Percentiles rank a stretch among this genome's conserved stretches.
Evolutionary conservation across 495 filamentous ascomycete genomes (phyloP).

Genomic region (Talaromyces ruber): DNA sequence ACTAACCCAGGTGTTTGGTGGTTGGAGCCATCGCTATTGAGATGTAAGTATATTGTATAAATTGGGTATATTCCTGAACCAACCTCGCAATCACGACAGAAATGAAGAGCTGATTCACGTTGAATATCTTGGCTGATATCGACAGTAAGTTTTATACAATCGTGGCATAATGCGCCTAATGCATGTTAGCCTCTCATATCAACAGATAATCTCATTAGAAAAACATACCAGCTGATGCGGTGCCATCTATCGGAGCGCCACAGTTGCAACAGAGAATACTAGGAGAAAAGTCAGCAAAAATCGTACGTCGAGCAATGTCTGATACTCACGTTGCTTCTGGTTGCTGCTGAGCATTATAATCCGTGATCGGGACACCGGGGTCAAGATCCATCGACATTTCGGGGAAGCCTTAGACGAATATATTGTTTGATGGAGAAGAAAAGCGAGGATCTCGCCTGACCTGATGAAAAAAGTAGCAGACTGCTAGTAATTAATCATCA

Average conservation of each 20-base stretch:
- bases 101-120: constrained; percentile 72
- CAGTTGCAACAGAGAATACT: constrained; percentile 95
- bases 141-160: constrained; percentile 87
- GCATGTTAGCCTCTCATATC: background rate
- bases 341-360: constrained; percentile 32
- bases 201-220: background rate
- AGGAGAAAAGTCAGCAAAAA: constrained; percentile 11
- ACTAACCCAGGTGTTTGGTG: constrained; percentile 74
- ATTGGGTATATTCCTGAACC: background rate
- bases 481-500: background rate
- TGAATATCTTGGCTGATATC: constrained; percentile 92
- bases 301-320: constrained; percentile 9
- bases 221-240: constrained; percentile 55
- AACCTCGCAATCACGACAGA: constrained; percentile 77
- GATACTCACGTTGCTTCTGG: constrained; percentile 48
- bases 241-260: constrained; percentile 87
- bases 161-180: constrained; percentile 68
- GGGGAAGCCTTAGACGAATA: background rate
- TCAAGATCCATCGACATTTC: constrained; percentile 70
- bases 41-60: background rate
- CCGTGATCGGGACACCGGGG: constrained; percentile 47
- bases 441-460: background rate
- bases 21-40: constrained; percentile 67
- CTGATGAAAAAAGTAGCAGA: background rate
- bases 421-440: background rate